Evolutionary conservation across 331 rosid genomes (phyloP), one percentile per base, ranked within the genome.

Genomic region (Pyrus hybrid): DNA sequence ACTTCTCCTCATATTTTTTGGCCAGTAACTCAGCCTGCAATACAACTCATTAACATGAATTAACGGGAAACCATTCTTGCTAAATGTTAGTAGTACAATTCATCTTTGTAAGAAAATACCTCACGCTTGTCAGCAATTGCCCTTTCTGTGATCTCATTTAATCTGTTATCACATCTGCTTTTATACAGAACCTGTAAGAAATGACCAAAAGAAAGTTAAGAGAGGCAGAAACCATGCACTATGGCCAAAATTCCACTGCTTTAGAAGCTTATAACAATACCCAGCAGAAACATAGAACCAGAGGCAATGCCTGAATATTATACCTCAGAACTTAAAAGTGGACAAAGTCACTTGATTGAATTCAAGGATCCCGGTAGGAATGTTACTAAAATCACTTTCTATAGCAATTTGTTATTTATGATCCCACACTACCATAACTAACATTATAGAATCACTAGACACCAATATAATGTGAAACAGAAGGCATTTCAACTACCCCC

Each of bases 81-180:
- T 41, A 41, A 41, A 41, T 41, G 2, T 14, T 47, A 70, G 33
- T 37, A 22, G 13, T 35, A 63, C 28, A 21, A 47, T 45, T 67
- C 63, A 37, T 45, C 26, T 9, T 47, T 63, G 23, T 57, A 7
- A 32, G 61, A 77, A 68, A 43, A 80, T 89, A 90, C 98, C 95
- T 94, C 98, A 60, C 86, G 88, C 91, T 90, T 94, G 80, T 94
- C 97, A 33, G 96, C 93, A 80, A 92, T 84, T 71, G 97, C 96
- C 88, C 99, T 94, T 85, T 90, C 97, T 54, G 96, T 94, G 70
- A 94, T 94, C 85, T 94, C 99, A 77, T 94, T 94, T 66, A 94
- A 80, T 79, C 91, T 86, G 78, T 92, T 94, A 75, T 92, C 97
- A 75, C 99, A 91, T 85, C 99, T 90, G 76, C 96, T 94, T 83